Conservation (phyloP, 441 rosid species). For the Adansonia gregorii region DNA sequence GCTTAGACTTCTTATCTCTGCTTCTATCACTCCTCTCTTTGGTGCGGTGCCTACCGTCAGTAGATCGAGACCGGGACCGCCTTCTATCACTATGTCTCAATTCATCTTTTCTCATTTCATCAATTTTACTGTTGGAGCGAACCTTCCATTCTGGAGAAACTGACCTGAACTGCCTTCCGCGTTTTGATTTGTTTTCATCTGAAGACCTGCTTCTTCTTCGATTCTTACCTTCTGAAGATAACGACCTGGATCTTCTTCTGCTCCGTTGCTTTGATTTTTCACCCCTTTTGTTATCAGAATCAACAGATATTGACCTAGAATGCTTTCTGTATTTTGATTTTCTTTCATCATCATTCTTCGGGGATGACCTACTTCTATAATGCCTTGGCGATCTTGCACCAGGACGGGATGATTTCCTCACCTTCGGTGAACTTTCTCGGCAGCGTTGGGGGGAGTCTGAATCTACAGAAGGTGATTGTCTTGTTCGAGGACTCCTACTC, state of each 20-base stretch:
- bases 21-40: constrained; percentile 48
- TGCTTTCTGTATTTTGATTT: constrained; percentile 51
- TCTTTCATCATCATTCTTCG: constrained; percentile 51
- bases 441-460: constrained; percentile 61
- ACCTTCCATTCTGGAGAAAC: constrained; percentile 44
- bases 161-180: constrained; percentile 55
- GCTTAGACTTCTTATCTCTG: constrained; percentile 59
- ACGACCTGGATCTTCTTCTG: constrained; percentile 62
- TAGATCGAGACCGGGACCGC: constrained; percentile 65
- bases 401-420: constrained; percentile 54
- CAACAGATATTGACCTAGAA: constrained; percentile 70
- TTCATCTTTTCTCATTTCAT: constrained; percentile 45
- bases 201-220: constrained; percentile 44
- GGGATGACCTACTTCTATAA: constrained; percentile 55
- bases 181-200: constrained; percentile 53
- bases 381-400: constrained; percentile 72
- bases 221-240: constrained; percentile 53
- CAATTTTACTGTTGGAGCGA: constrained; percentile 35
- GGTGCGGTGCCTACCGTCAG: constrained; percentile 47
- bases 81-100: constrained; percentile 48
- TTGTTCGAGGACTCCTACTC: constrained; percentile 62
- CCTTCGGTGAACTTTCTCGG: constrained; percentile 56
- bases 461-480: constrained; percentile 57
- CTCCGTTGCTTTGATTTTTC: constrained; percentile 44
- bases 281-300: constrained; percentile 45